Conservation (phyloP, 108 stramenopile species). For the Pseudonitzschia multiseries region DNA sequence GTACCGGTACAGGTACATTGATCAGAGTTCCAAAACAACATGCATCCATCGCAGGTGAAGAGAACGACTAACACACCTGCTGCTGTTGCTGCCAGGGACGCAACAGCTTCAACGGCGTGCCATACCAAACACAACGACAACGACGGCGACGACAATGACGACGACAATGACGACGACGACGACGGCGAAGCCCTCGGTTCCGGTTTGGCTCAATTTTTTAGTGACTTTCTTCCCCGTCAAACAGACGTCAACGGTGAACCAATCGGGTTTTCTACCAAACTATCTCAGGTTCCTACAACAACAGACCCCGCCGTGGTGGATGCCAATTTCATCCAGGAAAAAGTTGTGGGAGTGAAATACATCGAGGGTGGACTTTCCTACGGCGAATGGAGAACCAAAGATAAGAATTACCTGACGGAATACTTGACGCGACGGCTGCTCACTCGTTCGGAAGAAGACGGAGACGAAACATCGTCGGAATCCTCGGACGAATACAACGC, state of each 20-base stretch:
- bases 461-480: conserved; percentile 8
- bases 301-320: neutral
- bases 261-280: neutral
- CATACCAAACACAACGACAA: neutral
- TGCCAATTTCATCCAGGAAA: neutral
- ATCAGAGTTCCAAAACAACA: no score
- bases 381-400: conserved; percentile 14
- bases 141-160: neutral
- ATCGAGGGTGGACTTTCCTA: conserved; percentile 4
- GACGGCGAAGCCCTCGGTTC: conserved; percentile 7
- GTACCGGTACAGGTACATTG: no score
- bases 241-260: neutral
- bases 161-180: neutral
- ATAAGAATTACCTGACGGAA: conserved; percentile 26
- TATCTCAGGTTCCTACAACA: neutral
- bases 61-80: no score
- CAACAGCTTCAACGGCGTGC: neutral
- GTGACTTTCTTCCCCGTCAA: conserved; percentile 1
- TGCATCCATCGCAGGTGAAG: no score
- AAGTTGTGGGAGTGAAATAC: neutral
- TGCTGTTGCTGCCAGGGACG: neutral
- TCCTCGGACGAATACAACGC: conserved; percentile 17
- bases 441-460: conserved; percentile 15
- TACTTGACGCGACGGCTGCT: conserved; percentile 43
- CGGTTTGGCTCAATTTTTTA: conserved; percentile 4